Conservation (phyloP, 495 filamentous ascomycete genomes). For the Neurospora pannonica region DNA sequence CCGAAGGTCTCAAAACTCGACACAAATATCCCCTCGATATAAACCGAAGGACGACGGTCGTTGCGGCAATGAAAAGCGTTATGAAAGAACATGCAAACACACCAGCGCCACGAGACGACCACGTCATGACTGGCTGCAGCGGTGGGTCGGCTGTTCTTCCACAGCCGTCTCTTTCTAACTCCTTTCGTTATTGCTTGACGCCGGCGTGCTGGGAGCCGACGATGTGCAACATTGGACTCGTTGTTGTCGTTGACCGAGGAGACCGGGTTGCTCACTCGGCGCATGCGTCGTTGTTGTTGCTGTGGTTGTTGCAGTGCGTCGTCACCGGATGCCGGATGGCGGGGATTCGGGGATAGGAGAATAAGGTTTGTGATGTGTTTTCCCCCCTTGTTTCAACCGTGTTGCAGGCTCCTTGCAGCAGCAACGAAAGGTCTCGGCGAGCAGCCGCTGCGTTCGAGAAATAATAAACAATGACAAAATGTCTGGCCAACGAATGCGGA, state of each 20-base stretch:
- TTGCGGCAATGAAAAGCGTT: not conserved
- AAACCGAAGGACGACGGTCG: not conserved
- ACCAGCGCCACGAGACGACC: not conserved
- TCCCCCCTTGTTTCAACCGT: not conserved
- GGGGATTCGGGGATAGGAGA: not conserved
- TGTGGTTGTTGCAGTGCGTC: not conserved
- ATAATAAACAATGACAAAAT: too few species aligned
- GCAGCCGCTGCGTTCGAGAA: not conserved
- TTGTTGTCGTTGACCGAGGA: not conserved
- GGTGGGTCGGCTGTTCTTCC: not conserved
- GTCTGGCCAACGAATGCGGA: too few species aligned
- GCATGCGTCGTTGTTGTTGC: not conserved
- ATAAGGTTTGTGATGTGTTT: not conserved
- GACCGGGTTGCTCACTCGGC: not conserved
- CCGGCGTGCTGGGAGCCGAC: not conserved
- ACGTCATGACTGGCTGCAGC: not conserved
- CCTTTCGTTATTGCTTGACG: not conserved
- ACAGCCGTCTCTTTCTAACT: too few species aligned
- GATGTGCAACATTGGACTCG: not conserved
- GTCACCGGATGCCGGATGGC: not conserved
- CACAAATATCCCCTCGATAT: not conserved
- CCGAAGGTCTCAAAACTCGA: not conserved
- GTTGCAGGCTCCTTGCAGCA: not conserved
- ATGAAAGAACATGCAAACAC: not conserved
- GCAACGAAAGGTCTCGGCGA: not conserved